Percentiles rank a stretch among this genome's conserved stretches.
These are phyloP conservation scores for Schrenkiella parvula DNA, from an alignment of 345 rosid genomes.

Conservation along the genomic window DNA sequence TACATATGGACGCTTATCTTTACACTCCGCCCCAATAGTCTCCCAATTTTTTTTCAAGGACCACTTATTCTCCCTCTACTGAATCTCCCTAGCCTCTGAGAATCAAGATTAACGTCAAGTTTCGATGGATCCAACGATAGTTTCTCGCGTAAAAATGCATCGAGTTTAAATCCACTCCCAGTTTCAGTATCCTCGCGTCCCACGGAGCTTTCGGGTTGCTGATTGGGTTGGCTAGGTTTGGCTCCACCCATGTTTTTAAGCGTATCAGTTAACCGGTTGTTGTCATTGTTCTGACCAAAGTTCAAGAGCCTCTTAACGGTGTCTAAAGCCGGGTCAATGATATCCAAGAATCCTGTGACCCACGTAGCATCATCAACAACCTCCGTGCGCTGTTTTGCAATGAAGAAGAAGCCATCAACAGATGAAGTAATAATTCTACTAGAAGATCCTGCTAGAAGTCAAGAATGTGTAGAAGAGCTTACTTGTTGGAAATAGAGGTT, in stretches of 20 bases:
- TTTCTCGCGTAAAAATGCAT: conserved; percentile 49
- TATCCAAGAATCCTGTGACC: conserved; percentile 79
- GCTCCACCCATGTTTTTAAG: conserved; percentile 21
- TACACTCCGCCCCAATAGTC: neutral
- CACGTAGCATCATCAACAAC: conserved; percentile 92
- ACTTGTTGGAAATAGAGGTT: conserved; percentile 96
- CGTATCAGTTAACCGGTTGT: conserved; percentile 32
- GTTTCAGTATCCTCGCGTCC: conserved; percentile 36
- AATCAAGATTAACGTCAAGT: conserved; percentile 48
- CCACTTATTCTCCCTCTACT: conserved; percentile 34
- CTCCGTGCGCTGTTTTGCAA: conserved; percentile 68
- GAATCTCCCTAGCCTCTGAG: conserved; percentile 40
- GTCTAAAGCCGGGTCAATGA: conserved; percentile 89
- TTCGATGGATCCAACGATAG: conserved; percentile 57
- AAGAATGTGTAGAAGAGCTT: neutral
- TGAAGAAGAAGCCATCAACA: neutral
- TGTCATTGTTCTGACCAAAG: conserved; percentile 48
- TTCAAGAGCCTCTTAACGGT: conserved; percentile 78
- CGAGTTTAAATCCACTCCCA: conserved; percentile 50
- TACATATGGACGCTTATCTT: neutral
- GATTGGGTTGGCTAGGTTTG: conserved; percentile 29
- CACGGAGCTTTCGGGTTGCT: conserved; percentile 3
- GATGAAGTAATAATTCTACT: neutral
- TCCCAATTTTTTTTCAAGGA: conserved; percentile 8
- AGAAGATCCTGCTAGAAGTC: too few species aligned